These are phyloP conservation scores for Fragilaria crotonensis DNA, from an alignment of 108 stramenopile species.

Conservation along the genomic window DNA sequence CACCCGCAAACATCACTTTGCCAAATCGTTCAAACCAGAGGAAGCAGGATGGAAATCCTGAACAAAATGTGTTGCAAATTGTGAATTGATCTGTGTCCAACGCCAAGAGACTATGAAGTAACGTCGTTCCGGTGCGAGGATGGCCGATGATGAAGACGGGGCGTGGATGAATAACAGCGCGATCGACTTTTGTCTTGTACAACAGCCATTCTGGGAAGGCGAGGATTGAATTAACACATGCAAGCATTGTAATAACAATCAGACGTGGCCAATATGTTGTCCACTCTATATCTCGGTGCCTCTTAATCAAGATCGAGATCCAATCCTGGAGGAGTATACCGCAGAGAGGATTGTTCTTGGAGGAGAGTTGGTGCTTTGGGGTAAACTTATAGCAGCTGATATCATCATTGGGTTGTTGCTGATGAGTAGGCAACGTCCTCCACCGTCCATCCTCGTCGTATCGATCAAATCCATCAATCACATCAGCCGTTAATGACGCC, in stretches of 20 bases:
- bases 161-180: conserved; percentile 7
- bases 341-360: neutral
- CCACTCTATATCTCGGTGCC: conserved; percentile 22
- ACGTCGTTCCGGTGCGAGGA: conserved; percentile 42
- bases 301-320: conserved; percentile 13
- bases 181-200: conserved; percentile 9
- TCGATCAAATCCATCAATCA: too few species aligned
- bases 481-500: too few species aligned
- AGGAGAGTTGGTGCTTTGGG: neutral
- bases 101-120: conserved; percentile 33
- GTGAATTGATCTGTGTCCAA: conserved; percentile 35
- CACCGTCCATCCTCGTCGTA: too few species aligned
- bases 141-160: conserved; percentile 44
- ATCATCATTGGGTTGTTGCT: conserved; percentile 6
- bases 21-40: conserved; percentile 41
- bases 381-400: neutral
- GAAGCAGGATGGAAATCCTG: conserved; percentile 38
- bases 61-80: conserved; percentile 36
- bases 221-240: conserved; percentile 22
- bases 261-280: conserved; percentile 23
- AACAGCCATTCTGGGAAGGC: conserved; percentile 8
- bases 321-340: conserved; percentile 6
- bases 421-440: too few species aligned
- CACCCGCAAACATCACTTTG: conserved; percentile 24
- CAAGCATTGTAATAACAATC: conserved; percentile 13